Percentiles rank a stretch among this genome's conserved stretches.
Conservation (phyloP, 2,329 filamentous ascomycete species). For the Myriosclerotinia curreyana region DNA sequence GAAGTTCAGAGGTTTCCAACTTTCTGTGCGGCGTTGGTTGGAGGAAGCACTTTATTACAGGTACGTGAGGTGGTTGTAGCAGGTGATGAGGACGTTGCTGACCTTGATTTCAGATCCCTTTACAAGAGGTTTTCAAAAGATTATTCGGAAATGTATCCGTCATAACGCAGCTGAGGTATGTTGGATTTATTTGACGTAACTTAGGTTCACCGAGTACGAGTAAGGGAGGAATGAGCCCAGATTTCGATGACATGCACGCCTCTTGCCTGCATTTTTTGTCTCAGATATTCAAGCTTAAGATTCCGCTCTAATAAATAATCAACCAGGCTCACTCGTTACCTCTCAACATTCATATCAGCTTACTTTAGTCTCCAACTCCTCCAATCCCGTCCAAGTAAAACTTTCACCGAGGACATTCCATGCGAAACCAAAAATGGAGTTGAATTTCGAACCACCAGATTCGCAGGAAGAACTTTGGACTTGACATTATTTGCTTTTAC, state of each 20-base stretch:
- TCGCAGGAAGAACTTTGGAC: constrained; percentile 73
- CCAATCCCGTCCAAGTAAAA: constrained; percentile 51
- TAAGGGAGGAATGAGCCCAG: background rate
- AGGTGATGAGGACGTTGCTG: background rate
- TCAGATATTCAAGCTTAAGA: constrained; percentile 16
- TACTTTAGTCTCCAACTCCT: constrained; percentile 57
- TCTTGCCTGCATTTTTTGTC: background rate
- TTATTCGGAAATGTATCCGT: constrained; percentile 34
- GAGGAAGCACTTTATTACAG: constrained; percentile 60
- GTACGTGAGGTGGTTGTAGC: constrained; percentile 41
- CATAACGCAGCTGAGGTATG: constrained; percentile 33
- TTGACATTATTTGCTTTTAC: constrained; percentile 75
- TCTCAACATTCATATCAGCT: constrained; percentile 56
- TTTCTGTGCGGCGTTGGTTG: constrained; percentile 60
- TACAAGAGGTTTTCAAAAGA: constrained; percentile 36
- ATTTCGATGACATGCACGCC: background rate
- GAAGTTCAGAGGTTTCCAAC: constrained; percentile 57
- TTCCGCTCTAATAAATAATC: background rate
- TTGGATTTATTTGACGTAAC: background rate
- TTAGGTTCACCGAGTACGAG: background rate
- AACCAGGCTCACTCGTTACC: constrained; percentile 53
- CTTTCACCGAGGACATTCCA: constrained; percentile 43
- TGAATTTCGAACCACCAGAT: constrained; percentile 35
- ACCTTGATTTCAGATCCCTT: constrained; percentile 36
- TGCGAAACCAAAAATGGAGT: constrained; percentile 34